Evolutionary conservation across 2,329 filamentous ascomycete species (phyloP).

Genomic region (Chaetothyriales sp.): DNA sequence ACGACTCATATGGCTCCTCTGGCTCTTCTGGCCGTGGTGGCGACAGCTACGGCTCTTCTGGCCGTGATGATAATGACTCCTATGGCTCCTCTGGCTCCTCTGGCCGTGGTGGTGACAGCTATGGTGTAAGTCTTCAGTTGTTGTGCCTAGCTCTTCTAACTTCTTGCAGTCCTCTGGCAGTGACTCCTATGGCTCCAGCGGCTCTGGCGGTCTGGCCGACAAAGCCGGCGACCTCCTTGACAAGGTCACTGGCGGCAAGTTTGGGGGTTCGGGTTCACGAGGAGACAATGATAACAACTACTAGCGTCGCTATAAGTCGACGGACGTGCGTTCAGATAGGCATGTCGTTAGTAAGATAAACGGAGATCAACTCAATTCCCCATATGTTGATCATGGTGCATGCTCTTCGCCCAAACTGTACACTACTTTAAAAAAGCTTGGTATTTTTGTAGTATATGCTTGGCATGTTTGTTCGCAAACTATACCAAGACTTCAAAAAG

Average conservation of each 20-base stretch:
- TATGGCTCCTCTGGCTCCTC: neutral
- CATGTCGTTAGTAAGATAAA: neutral
- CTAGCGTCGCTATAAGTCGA: neutral
- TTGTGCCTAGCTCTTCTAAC: too few relatives aligned
- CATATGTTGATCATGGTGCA: neutral
- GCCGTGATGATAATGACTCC: slow-evolving; percentile 3
- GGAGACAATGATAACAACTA: neutral
- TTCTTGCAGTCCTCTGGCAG: too few relatives aligned
- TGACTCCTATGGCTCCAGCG: neutral
- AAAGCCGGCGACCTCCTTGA: neutral
- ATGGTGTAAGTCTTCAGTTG: too few relatives aligned
- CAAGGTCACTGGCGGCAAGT: neutral
- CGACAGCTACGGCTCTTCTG: slow-evolving; percentile 11
- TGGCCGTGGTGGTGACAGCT: slow-evolving; percentile 13
- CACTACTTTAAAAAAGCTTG: neutral
- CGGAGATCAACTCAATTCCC: neutral
- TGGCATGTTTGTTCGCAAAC: neutral
- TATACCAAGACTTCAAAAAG: neutral
- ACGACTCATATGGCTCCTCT: slow-evolving; percentile 9
- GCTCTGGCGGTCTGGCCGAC: neutral
- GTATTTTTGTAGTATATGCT: neutral
- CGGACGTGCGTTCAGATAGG: neutral
- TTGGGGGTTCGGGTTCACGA: neutral
- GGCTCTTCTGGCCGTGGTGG: slow-evolving; percentile 6
- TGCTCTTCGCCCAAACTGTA: too few relatives aligned